A percentile compares a stretch with the other conserved stretches of the same genome.
phyloP scores from a whole-genome alignment of 768 basidiomycete species.

The Lentinula boryana region DNA sequence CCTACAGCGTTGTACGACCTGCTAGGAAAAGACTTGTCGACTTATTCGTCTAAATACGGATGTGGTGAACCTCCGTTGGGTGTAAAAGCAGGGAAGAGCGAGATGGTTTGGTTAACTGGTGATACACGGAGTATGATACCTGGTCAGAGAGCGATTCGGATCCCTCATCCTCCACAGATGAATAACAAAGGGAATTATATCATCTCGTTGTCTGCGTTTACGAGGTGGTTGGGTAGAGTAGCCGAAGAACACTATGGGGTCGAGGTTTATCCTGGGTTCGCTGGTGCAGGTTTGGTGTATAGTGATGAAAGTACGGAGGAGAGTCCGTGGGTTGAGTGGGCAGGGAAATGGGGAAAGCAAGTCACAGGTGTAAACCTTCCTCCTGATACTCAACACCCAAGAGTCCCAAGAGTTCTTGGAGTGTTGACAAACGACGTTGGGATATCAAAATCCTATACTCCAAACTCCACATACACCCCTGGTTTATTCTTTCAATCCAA shows the following conservation, averaged over 20 bases:
- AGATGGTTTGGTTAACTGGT: slow-evolving; percentile 82
- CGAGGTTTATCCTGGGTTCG: slow-evolving; percentile 96
- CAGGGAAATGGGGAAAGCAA: slow-evolving; percentile 13
- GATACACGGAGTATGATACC: slow-evolving; percentile 16
- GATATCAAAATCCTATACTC: slow-evolving; percentile 64
- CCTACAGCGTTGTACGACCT: slow-evolving; percentile 88
- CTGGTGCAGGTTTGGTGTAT: slow-evolving; percentile 80
- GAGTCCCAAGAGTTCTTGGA: slow-evolving; percentile 57
- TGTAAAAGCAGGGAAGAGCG: slow-evolving; percentile 69
- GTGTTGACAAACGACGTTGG: slow-evolving; percentile 94
- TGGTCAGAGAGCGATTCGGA: slow-evolving; percentile 48
- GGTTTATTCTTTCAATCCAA: slow-evolving; percentile 95
- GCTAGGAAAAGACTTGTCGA: slow-evolving; percentile 23
- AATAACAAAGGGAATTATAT: slow-evolving; percentile 86
- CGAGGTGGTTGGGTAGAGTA: slow-evolving; percentile 81
- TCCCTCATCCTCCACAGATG: slow-evolving; percentile 98
- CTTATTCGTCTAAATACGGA: slow-evolving; percentile 6
- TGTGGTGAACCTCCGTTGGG: slow-evolving; percentile 64
- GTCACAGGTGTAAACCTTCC: slow-evolving; percentile 11
- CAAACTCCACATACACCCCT: slow-evolving; percentile 88
- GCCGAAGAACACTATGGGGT: slow-evolving; percentile 80
- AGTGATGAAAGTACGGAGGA: slow-evolving; percentile 40
- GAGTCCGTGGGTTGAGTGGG: slow-evolving; percentile 29
- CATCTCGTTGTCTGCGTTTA: slow-evolving; percentile 81
- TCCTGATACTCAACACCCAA: slow-evolving; percentile 5